phyloP scores from a whole-genome alignment of 768 basidiomycete genomes.

The Pholiota microspora region DNA sequence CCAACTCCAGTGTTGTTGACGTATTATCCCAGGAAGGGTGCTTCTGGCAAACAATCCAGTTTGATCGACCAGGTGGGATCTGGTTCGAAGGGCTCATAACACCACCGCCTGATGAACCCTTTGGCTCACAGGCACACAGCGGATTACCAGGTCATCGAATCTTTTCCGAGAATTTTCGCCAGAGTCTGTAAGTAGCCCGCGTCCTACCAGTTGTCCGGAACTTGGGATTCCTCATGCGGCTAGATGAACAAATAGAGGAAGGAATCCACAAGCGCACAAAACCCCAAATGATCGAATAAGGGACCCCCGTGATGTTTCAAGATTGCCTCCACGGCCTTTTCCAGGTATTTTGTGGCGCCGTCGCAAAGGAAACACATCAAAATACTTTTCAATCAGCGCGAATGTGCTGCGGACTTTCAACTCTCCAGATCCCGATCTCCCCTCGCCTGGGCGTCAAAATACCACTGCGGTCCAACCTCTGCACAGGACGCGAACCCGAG shows the following conservation, averaged over 20 bases:
- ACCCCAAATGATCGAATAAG: conserved; percentile 29
- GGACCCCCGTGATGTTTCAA: conserved; percentile 32
- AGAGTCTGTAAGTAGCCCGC: conserved; percentile 28
- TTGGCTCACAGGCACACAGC: conserved; percentile 45
- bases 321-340: conserved; percentile 29
- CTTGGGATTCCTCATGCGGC: conserved; percentile 49
- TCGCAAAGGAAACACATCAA: conserved; percentile 17
- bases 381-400: conserved; percentile 26
- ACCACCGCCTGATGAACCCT: conserved; percentile 43
- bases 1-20: conserved; percentile 38
- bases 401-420: conserved; percentile 21
- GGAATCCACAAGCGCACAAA: conserved; percentile 33
- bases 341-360: conserved; percentile 28
- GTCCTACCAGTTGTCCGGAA: conserved; percentile 42
- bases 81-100: conserved; percentile 43
- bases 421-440: conserved; percentile 1
- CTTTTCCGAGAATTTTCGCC: conserved; percentile 41
- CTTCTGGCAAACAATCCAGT: conserved; percentile 36
- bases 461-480: background rate
- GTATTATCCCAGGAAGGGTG: conserved; percentile 43
- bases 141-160: conserved; percentile 42
- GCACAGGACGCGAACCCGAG: background rate
- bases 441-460: conserved; percentile 18
- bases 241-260: conserved; percentile 40
- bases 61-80: conserved; percentile 40